Evolutionary conservation across 257 asterid species (phyloP).

Genomic region (Plantago ovata): DNA sequence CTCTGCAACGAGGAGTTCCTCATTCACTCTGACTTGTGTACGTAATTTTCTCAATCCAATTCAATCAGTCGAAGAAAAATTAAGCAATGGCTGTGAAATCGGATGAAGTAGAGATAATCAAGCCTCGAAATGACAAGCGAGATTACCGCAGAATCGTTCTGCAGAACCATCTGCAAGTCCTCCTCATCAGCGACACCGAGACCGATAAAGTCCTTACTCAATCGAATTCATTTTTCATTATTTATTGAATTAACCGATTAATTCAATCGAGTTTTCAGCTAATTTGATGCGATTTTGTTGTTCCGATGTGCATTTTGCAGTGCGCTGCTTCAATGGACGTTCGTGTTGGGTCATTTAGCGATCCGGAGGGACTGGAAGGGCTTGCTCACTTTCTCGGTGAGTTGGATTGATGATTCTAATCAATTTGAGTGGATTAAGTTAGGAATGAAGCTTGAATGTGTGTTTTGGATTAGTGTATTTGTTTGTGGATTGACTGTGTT

Average conservation of each 20-base stretch:
- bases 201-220: slow-evolving; percentile 65
- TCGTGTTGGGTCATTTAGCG: slow-evolving; percentile 91
- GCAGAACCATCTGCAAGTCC: slow-evolving; percentile 68
- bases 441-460: too few species aligned
- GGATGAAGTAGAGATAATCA: slow-evolving; percentile 55
- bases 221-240: not conserved
- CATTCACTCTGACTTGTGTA: too few species aligned
- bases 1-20: too few species aligned
- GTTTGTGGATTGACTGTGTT: too few species aligned
- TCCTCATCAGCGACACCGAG: slow-evolving; percentile 91
- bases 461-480: too few species aligned
- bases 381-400: slow-evolving; percentile 98
- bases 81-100: slow-evolving; percentile 41
- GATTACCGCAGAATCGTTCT: slow-evolving; percentile 73
- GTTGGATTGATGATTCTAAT: not conserved
- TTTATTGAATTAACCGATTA: not conserved
- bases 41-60: not conserved
- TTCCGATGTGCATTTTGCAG: slow-evolving; percentile 38
- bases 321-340: slow-evolving; percentile 97
- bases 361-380: slow-evolving; percentile 95
- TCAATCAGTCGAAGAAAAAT: slow-evolving; percentile 5
- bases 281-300: slow-evolving; percentile 4
- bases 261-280: not conserved
- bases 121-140: slow-evolving; percentile 79
- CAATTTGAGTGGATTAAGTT: too few species aligned